Conservation (phyloP, 345 rosid species). For the Jatropha curcas region DNA sequence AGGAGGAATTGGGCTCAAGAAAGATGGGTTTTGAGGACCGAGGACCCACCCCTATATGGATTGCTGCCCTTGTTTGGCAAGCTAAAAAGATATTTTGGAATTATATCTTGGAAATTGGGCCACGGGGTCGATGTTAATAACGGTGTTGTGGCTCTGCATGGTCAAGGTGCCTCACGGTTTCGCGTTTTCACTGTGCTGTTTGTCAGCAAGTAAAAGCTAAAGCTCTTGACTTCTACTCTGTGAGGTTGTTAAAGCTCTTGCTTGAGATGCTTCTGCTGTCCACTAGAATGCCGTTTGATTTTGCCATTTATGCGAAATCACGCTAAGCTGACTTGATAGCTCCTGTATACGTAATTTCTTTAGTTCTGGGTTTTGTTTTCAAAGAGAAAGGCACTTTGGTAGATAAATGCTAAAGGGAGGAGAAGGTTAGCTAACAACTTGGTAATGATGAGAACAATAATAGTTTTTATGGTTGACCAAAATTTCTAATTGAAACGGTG, state of each 20-base stretch:
- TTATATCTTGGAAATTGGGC: slow-evolving; percentile 53
- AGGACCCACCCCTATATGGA: slow-evolving; percentile 91
- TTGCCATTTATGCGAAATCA: slow-evolving; percentile 57
- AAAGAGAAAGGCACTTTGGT: slow-evolving; percentile 57
- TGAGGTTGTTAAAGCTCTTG: slow-evolving; percentile 66
- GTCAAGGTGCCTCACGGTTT: slow-evolving; percentile 71
- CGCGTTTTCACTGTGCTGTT: slow-evolving; percentile 86
- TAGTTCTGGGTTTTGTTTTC: slow-evolving; percentile 38
- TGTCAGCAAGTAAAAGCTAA: no score
- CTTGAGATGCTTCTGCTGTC: slow-evolving; percentile 65
- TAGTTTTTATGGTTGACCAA: slow-evolving; percentile 30
- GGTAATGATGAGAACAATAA: slow-evolving; percentile 29
- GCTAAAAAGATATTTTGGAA: slow-evolving; percentile 62
- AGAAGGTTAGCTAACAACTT: no score
- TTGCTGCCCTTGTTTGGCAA: slow-evolving; percentile 89
- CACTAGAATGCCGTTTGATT: no score
- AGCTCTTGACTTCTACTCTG: slow-evolving; percentile 48
- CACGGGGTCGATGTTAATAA: slow-evolving; percentile 57
- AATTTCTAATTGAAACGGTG: slow-evolving; percentile 28
- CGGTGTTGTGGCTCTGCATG: slow-evolving; percentile 64
- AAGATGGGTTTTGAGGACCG: slow-evolving; percentile 70
- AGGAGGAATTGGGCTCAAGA: slow-evolving; percentile 55
- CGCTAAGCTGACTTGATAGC: slow-evolving; percentile 58
- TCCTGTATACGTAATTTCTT: no score
- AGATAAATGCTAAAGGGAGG: slow-evolving; percentile 50